Evolutionary conservation across 2,329 filamentous ascomycete species (phyloP).

Genomic region (Aspergillus melleus): DNA sequence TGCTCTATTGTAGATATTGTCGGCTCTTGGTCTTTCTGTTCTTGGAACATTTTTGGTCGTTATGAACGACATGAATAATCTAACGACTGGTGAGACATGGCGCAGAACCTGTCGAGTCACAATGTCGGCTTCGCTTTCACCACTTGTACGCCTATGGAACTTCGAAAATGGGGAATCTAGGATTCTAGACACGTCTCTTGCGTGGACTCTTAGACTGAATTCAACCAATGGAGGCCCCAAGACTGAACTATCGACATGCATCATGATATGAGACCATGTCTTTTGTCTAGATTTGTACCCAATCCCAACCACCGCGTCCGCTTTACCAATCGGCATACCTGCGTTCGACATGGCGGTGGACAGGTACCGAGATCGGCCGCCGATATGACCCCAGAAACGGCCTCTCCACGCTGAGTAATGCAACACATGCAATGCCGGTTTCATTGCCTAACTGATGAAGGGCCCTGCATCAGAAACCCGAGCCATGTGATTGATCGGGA

Average conservation of each 20-base stretch:
- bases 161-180: background rate
- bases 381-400: background rate
- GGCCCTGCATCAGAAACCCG: background rate
- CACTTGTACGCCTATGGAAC: background rate
- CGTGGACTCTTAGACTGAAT: too few relatives aligned
- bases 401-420: background rate
- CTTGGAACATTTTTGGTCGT: too few relatives aligned
- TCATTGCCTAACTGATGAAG: background rate
- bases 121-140: background rate
- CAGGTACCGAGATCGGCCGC: background rate
- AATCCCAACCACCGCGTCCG: too few relatives aligned
- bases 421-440: background rate
- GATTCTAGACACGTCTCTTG: too few relatives aligned
- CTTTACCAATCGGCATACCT: background rate
- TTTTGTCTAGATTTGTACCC: too few relatives aligned
- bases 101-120: background rate
- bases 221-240: background rate
- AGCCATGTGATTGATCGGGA: background rate
- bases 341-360: background rate
- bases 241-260: too few relatives aligned
- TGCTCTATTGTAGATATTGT: too few relatives aligned
- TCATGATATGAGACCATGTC: too few relatives aligned
- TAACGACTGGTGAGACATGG: too few relatives aligned
- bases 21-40: too few relatives aligned
- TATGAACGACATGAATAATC: too few relatives aligned